Evolutionary conservation across 441 rosid species (phyloP), one percentile per base, ranked within the genome.

Genomic region (Erysimum pusillum): DNA sequence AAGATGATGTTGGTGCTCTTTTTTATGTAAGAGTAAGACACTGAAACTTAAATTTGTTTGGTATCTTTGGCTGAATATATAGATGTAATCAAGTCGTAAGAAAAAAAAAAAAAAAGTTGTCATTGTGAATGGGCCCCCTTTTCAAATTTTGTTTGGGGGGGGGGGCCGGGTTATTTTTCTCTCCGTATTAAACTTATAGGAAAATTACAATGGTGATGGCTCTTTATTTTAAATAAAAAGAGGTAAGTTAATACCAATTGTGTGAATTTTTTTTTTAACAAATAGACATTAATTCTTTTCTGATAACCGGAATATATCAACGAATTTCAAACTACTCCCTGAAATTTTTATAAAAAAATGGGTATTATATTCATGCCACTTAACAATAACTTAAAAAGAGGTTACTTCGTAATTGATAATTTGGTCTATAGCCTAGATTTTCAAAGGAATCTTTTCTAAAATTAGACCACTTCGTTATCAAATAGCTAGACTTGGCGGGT

Each of bases 21-120:
- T n/a, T n/a, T 22, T 22, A 22, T 22, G 11, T n/a, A 52, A 5
- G n/a, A n/a, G n/a, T n/a, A n/a, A n/a, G 63, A 11, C 60, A 18
- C 32, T 71, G 48, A 4, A 67, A 22, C 25, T 48, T 71, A n/a
- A 44, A 13, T 12, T 45, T 45, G 49, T 32, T 10, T 14, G 67
- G 12, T 60, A 14, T 46, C 4, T 34, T 48, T 48, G 52, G 10
- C 52, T 48, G 22, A 48, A 72, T 49, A 61, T 17, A 63, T 3
- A 17, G 18, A 44, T 54, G 57, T 42, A 57, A 73, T 18, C 56
- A 9, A 12, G 4, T 11, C 54, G 62, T 17, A 17, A 38, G 5
- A 25, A 12, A 28, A 48, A 12, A 38, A 48, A 18, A 1, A 34
- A 9, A 20, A 32, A 1, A 17, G 22, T 51, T 20, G 18, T 36